Evolutionary conservation across 441 rosid genomes (phyloP), one percentile per base, ranked within the genome.

Genomic region (Codiaeum variegatum): DNA sequence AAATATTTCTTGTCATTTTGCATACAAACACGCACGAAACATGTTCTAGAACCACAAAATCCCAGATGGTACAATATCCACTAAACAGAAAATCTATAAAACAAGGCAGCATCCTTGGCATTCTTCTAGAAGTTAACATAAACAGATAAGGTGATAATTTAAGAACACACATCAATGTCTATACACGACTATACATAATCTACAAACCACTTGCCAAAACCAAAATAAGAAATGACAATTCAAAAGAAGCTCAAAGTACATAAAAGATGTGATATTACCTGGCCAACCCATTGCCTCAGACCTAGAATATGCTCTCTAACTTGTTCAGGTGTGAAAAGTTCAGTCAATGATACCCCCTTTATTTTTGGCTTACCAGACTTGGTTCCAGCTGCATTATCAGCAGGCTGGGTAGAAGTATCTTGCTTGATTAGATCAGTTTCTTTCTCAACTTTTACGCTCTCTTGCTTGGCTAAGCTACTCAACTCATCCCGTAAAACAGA

Each of bases 231-330:
- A 26, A 16, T n/a, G 16, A 34, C 21, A 26, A 64, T 4, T 26
- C 46, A 74, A 58, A 64, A 46, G 24, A 16, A 31, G 9, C 16
- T 0, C 1, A 24, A 21, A 28, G 66, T 4, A 23, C 21, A 55
- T 32, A 42, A 10, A 15, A n/a, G 7, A 31, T 19, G 29, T 40
- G 32, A 29, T 46, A 56, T 61, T 84, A 94, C 99, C 97, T 96
- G 99, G 79, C 99, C 98, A 83, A 96, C 98, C 99, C 99, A 96
- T 83, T 81, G 98, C 77, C 99, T 89, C 70, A 96, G 96, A 68
- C 99, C 99, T 15, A 19, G 74, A 70, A 96, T 96, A 81, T 96
- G 99, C 84, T 85, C 94, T 67, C 87, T 90, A 60, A 96, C 92
- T 90, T 96, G 98, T 79, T 96, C 98, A 21, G 99, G 98, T 60